phyloP scores from a whole-genome alignment of 768 basidiomycete species.

The Calocybe gangraenosa region DNA sequence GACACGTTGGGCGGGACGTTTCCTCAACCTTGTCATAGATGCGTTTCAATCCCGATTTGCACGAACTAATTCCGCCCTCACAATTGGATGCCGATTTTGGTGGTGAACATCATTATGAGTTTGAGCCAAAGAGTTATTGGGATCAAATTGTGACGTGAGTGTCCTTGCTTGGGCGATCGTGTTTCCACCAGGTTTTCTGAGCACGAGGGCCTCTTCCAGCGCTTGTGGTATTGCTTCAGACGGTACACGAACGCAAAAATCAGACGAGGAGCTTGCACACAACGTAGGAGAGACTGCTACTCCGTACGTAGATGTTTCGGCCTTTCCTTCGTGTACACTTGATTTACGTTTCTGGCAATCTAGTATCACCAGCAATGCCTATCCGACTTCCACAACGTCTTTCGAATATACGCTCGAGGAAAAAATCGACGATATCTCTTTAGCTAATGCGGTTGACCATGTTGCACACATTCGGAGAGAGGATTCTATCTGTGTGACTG shows the following conservation, averaged over 20 bases:
- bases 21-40: constrained; percentile 42
- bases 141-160: constrained; percentile 66
- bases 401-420: too few species aligned
- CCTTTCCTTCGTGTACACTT: too few species aligned
- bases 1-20: background rate
- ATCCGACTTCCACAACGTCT: too few species aligned
- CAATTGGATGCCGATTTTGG: constrained; percentile 86
- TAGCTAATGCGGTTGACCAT: too few species aligned
- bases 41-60: constrained; percentile 83
- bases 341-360: too few species aligned
- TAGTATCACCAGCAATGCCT: too few species aligned
- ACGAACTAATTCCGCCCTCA: constrained; percentile 65
- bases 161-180: background rate
- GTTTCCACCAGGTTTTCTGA: background rate
- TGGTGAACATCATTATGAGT: constrained; percentile 69
- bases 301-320: too few species aligned
- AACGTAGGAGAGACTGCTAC: background rate
- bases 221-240: constrained; percentile 55
- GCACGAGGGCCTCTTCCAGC: constrained; percentile 23
- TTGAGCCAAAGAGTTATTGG: constrained; percentile 76
- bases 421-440: too few species aligned
- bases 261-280: background rate
- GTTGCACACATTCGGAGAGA: too few species aligned
- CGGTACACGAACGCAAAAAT: constrained; percentile 39
- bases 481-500: too few species aligned